Base-by-base conservation (phyloP, 805 yeast species). In the Sugiyamaella lignohabitans region DNA sequence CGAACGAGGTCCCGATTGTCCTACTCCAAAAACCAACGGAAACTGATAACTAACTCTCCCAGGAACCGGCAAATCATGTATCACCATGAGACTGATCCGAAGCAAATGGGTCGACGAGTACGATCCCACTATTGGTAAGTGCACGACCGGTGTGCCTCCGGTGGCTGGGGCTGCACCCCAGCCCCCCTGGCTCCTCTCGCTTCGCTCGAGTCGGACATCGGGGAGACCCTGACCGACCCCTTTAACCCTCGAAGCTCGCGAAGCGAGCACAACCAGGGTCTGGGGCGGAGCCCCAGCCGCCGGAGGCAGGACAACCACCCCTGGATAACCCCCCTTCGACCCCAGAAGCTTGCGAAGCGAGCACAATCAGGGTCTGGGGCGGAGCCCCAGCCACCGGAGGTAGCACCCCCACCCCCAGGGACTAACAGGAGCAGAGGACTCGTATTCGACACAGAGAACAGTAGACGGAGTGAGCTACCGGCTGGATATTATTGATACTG, bases 401-500 rank as follows among this genome's bases (percentile, higher is more conserved):
- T 14, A 27, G 14, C 8, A 8, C 8, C 14, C 8, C 32, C 14
- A 27, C 8, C 32, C 8, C 32, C 32, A 14, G 8, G n/a, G n/a
- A n/a, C n/a, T n/a, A n/a, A n/a, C n/a, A n/a, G n/a, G 32, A 27
- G 14, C 14, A 35, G 42, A 18, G 16, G 24, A 30, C 23, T 40
- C 41, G n/a, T 39, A 61, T 46, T 56, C 62, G 6, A 61, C 65
- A 4, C 59, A 58, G 29, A 50, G 65, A 37, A 49, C 51, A 4
- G 54, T 61, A 22, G 80, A 80, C 55, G 76, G 74, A n/a, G 73
- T 71, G 45, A 69, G 67, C 23, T 74, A 73, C 35, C 66, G 73
- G 8, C 55, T 76, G 42, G 85, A 82, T 59, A 77, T 83, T 41
- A 70, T 83, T 57, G 91, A 83, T 60, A 83, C 89, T 16, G 89